A percentile compares a stretch with the other conserved stretches of the same genome.
These are phyloP conservation scores for Bacidia rubella DNA, from an alignment of 495 filamentous ascomycete genomes.

Conservation along the genomic window DNA sequence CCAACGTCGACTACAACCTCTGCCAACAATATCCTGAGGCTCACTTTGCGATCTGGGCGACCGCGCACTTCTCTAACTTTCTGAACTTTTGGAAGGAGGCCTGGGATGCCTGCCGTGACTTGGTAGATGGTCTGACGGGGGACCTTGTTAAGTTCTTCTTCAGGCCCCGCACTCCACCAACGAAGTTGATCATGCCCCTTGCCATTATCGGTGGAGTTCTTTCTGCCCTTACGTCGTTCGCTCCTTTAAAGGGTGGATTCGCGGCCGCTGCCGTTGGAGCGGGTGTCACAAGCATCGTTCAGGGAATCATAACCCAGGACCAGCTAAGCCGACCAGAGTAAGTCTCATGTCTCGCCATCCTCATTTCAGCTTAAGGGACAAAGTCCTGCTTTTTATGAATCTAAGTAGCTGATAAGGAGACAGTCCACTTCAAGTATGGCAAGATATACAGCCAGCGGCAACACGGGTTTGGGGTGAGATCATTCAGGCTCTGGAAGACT, in stretches of 20 bases:
- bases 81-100: not conserved
- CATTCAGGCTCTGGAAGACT: not conserved
- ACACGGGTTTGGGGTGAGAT: not conserved
- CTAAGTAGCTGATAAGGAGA: not conserved
- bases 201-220: not conserved
- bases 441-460: not conserved
- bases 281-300: not conserved
- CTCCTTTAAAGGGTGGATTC: not conserved
- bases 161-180: not conserved
- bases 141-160: not conserved
- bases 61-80: not conserved
- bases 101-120: not conserved
- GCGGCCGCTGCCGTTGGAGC: not conserved
- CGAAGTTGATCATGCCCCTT: not conserved
- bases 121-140: not conserved
- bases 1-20: not conserved
- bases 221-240: not conserved
- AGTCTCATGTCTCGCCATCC: not conserved
- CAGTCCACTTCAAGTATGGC: not conserved
- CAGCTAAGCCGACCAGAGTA: not conserved
- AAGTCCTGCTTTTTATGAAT: not conserved
- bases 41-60: not conserved
- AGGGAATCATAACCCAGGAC: not conserved
- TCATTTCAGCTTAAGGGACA: not conserved
- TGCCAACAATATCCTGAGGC: not conserved